Conservation (phyloP, 208 protist species). For the Acanthamoeba royreba region DNA sequence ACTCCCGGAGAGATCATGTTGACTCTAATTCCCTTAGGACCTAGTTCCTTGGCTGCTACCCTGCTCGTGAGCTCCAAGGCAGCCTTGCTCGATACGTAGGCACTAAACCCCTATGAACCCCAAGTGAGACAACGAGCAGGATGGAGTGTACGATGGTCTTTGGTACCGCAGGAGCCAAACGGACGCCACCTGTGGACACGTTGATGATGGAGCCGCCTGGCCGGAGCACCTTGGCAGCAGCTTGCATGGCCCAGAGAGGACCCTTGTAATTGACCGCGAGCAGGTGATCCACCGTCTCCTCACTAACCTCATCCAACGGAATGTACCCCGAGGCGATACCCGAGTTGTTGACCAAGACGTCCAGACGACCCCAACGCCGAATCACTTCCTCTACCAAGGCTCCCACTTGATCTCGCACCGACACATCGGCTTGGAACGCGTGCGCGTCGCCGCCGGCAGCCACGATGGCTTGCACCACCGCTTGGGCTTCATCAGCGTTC, state of each 20-base stretch:
- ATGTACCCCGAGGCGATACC: background rate
- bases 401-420: background rate
- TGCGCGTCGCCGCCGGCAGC: background rate
- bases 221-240: background rate
- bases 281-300: background rate
- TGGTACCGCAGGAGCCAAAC: background rate
- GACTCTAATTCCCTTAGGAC: background rate
- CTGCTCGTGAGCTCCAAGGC: background rate
- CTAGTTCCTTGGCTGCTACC: background rate
- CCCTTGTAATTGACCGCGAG: background rate
- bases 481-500: background rate
- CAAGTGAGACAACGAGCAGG: background rate
- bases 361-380: background rate
- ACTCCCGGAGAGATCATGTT: background rate
- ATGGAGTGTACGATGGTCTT: background rate
- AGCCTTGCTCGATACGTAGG: background rate
- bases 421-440: background rate
- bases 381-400: background rate
- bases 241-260: background rate
- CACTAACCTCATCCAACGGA: background rate
- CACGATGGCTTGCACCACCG: background rate
- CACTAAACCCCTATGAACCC: background rate
- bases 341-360: slow-evolving; percentile 20
- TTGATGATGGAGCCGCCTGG: background rate
- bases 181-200: background rate